These are phyloP conservation scores for Sanghuangporus sanghuang DNA, from an alignment of 1,284 basidiomycete species.

Conservation along the genomic window DNA sequence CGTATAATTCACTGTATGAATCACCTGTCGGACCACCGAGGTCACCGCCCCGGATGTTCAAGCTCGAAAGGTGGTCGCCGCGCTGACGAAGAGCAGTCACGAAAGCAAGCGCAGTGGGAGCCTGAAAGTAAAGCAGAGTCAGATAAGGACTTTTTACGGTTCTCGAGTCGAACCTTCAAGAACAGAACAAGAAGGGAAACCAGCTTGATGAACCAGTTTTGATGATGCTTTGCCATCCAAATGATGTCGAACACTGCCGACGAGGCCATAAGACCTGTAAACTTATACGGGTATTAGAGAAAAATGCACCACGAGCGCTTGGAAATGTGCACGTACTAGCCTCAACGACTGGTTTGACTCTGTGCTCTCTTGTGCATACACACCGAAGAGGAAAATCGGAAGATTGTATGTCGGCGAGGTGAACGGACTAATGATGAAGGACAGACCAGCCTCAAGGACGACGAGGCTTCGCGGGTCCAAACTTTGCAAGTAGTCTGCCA, in stretches of 20 bases:
- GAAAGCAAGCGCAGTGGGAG: constrained; percentile 59
- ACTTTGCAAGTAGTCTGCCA: constrained; percentile 64
- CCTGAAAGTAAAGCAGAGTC: constrained; percentile 21
- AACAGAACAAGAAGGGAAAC: constrained; percentile 56
- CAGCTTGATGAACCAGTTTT: constrained; percentile 50
- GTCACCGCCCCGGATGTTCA: constrained; percentile 49
- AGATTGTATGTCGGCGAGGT: constrained; percentile 62
- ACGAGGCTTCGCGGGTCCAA: constrained; percentile 68
- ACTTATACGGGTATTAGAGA: constrained; percentile 37
- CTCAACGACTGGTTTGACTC: constrained; percentile 62
- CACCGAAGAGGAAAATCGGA: constrained; percentile 71
- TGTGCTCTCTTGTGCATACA: constrained; percentile 60
- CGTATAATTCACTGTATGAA: constrained; percentile 10
- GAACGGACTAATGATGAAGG: constrained; percentile 57
- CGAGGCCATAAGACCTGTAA: constrained; percentile 53
- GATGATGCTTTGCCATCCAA: constrained; percentile 57
- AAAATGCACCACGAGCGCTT: background rate
- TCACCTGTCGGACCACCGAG: constrained; percentile 60
- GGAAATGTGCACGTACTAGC: constrained; percentile 36
- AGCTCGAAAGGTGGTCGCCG: constrained; percentile 54
- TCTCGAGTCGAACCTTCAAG: constrained; percentile 48
- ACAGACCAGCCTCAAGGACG: constrained; percentile 55
- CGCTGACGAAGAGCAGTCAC: constrained; percentile 52
- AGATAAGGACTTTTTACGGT: background rate
- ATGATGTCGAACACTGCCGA: constrained; percentile 66